Evolutionary conservation across 225 moss, liverwort and hornwort species (phyloP).

Genomic region (Takakia lepidozioides): DNA sequence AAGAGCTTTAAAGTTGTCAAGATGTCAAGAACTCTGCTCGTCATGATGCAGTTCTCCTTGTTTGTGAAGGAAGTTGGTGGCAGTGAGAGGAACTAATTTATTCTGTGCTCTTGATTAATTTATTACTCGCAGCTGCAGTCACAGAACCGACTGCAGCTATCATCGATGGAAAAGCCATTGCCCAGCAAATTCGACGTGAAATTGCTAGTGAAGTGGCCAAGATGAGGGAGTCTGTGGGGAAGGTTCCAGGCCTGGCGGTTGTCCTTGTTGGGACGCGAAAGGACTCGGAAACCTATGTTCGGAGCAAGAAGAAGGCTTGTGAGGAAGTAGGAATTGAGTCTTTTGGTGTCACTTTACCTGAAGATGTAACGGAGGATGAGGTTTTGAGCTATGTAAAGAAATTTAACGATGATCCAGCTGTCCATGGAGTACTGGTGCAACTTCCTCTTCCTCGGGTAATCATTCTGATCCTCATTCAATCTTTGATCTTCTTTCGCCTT

Average conservation of each 20-base stretch:
- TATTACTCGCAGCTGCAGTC: neutral
- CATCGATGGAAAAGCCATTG: constrained; percentile 69
- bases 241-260: constrained; percentile 86
- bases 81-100: neutral
- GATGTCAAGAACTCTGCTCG: too few species aligned
- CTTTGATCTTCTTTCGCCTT: neutral
- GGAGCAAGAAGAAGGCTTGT: constrained; percentile 79
- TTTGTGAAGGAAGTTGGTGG: too few species aligned
- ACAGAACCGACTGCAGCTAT: constrained; percentile 9
- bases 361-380: constrained; percentile 52
- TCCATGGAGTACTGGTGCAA: constrained; percentile 74
- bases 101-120: neutral
- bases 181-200: constrained; percentile 46
- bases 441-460: constrained; percentile 52
- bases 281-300: constrained; percentile 86
- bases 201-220: constrained; percentile 52
- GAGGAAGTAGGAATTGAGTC: constrained; percentile 78
- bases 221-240: constrained; percentile 33
- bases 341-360: constrained; percentile 46
- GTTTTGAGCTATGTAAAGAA: constrained; percentile 56
- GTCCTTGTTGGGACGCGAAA: constrained; percentile 81
- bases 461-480: neutral
- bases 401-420: constrained; percentile 53
- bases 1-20: neutral
- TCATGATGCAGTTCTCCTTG: too few species aligned